Percentiles rank a stretch among this genome's conserved stretches.
Evolutionary conservation across 2,329 filamentous ascomycete genomes (phyloP).

Genomic region (Juglanconis sp.): DNA sequence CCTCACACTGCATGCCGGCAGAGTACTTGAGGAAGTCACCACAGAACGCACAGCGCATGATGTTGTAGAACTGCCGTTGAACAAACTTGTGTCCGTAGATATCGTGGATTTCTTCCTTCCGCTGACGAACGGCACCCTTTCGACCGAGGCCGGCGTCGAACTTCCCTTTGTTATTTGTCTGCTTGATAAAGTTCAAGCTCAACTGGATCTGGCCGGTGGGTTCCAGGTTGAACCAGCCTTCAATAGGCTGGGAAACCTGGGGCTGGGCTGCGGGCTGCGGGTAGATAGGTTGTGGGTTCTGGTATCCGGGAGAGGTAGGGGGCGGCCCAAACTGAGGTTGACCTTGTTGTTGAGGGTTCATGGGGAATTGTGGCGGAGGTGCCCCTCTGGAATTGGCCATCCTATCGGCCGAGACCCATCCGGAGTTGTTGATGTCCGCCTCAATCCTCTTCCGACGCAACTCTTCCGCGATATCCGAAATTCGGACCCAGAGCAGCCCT

Average conservation of each 20-base stretch:
- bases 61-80: constrained; percentile 99
- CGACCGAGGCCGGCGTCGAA: constrained; percentile 89
- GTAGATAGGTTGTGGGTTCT: constrained; percentile 23
- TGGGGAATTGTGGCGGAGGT: constrained; percentile 56
- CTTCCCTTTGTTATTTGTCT: constrained; percentile 75
- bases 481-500: constrained; percentile 90
- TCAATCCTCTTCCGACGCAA: constrained; percentile 97
- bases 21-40: constrained; percentile 98
- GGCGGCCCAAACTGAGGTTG: constrained; percentile 42
- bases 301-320: constrained; percentile 38
- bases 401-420: constrained; percentile 96
- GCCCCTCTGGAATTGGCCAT: constrained; percentile 62
- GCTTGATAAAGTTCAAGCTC: constrained; percentile 87
- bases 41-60: constrained; percentile 98
- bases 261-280: constrained; percentile 40
- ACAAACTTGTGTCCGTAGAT: constrained; percentile 99
- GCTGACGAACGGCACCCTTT: constrained; percentile 93
- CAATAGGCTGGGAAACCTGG: constrained; percentile 64
- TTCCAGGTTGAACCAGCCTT: constrained; percentile 96
- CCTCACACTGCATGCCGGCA: constrained; percentile 97
- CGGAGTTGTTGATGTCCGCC: constrained; percentile 87
- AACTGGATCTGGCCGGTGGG: constrained; percentile 90
- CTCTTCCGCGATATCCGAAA: constrained; percentile 96
- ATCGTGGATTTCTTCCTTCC: constrained; percentile 97
- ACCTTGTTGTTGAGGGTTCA: constrained; percentile 42